Percentiles rank a stretch among this genome's conserved stretches.
Evolutionary conservation across 2,329 filamentous ascomycete genomes (phyloP).

Genomic region (Talaromyces funiculosus): DNA sequence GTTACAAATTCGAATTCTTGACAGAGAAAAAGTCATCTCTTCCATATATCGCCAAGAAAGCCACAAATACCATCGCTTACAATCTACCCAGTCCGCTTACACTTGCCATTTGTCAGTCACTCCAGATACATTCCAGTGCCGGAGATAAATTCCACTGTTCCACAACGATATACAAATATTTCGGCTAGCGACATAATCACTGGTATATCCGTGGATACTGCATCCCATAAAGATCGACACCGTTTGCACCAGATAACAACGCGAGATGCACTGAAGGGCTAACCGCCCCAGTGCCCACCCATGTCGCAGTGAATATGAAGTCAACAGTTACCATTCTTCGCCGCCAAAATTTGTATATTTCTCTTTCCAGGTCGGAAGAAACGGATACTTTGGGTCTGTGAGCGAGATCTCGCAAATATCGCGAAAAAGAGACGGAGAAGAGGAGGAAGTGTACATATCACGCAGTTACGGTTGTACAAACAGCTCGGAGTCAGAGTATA

Average conservation of each 20-base stretch:
- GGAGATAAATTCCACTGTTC: slow-evolving; percentile 4
- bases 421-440: not conserved
- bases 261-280: slow-evolving; percentile 24
- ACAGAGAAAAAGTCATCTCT: not conserved
- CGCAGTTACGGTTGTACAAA: slow-evolving; percentile 4
- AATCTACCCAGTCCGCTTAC: slow-evolving; percentile 9
- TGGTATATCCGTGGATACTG: not conserved
- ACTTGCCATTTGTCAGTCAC: not conserved
- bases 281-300: slow-evolving; percentile 27
- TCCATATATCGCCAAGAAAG: slow-evolving; percentile 1
- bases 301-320: slow-evolving; percentile 28
- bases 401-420: not conserved
- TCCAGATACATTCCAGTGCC: slow-evolving; percentile 6
- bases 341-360: slow-evolving; percentile 16
- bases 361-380: not conserved
- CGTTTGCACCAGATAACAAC: slow-evolving; percentile 10
- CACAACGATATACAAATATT: slow-evolving; percentile 3
- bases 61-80: slow-evolving; percentile 6
- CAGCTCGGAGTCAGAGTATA: not conserved
- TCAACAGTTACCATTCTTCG: slow-evolving; percentile 18
- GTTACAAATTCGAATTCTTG: not conserved
- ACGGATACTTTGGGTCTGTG: not conserved
- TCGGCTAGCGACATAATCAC: not conserved
- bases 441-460: not conserved
- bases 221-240: not conserved